Percentiles rank a stretch among this genome's conserved stretches.
Evolutionary conservation across 139 green algal species (phyloP).

Genomic region (Picochlorum sp.): DNA sequence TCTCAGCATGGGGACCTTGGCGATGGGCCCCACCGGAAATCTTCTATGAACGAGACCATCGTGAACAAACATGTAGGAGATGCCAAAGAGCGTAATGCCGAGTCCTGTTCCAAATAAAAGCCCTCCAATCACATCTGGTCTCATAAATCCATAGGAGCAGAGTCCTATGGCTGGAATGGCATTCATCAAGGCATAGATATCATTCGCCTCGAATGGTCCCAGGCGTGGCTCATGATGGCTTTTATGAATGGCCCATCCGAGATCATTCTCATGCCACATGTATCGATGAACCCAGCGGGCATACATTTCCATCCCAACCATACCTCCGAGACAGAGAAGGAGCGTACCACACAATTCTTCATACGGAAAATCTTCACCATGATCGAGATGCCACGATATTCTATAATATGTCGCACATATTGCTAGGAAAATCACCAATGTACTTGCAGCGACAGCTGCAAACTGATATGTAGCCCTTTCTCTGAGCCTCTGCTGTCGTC

Average conservation of each 20-base stretch:
- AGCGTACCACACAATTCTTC: conserved; percentile 62
- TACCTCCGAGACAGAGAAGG: conserved; percentile 56
- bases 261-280: conserved; percentile 84
- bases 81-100: conserved; percentile 96
- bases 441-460: conserved; percentile 9
- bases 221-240: conserved; percentile 81
- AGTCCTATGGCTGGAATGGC: conserved; percentile 84
- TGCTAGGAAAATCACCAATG: conserved; percentile 27
- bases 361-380: conserved; percentile 48
- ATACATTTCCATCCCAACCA: conserved; percentile 40
- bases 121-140: conserved; percentile 55
- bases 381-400: conserved; percentile 53
- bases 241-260: conserved; percentile 82
- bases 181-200: conserved; percentile 91
- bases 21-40: conserved; percentile 89
- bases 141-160: conserved; percentile 84
- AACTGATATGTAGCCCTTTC: conserved; percentile 10
- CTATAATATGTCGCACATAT: conserved; percentile 65
- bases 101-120: conserved; percentile 86
- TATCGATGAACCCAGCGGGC: conserved; percentile 52
- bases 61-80: conserved; percentile 98
- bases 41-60: conserved; percentile 91
- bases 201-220: conserved; percentile 93
- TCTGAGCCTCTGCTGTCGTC: not conserved
- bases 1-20: conserved; percentile 76